Percentiles rank a stretch among this genome's conserved stretches.
These are phyloP conservation scores for Avena sativa DNA, from an alignment of 176 grass and related monocot species.

Conservation along the genomic window DNA sequence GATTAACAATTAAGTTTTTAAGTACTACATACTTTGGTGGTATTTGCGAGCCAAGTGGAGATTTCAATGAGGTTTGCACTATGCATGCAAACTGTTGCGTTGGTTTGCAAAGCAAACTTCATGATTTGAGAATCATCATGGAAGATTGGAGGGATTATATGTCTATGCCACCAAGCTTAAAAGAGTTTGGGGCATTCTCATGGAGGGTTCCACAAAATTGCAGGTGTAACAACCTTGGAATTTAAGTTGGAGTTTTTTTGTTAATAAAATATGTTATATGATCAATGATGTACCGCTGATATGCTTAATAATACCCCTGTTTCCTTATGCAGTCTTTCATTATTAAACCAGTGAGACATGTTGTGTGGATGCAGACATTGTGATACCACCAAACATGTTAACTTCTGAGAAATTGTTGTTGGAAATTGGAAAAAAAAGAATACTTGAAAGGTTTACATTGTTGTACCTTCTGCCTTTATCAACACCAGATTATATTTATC, in stretches of 20 bases:
- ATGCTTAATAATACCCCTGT: slow-evolving; percentile 9
- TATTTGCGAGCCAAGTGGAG: slow-evolving; percentile 73
- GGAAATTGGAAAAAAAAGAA: background rate
- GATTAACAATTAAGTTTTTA: slow-evolving; percentile 72
- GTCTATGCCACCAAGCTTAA: slow-evolving; percentile 62
- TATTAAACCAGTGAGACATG: slow-evolving; percentile 44
- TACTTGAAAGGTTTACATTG: slow-evolving; percentile 39
- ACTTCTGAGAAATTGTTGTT: slow-evolving; percentile 7
- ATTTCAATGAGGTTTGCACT: slow-evolving; percentile 73
- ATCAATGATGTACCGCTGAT: background rate
- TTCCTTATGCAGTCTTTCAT: slow-evolving; percentile 57
- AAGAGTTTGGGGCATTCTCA: slow-evolving; percentile 39
- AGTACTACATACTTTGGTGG: slow-evolving; percentile 77
- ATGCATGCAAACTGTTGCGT: slow-evolving; percentile 88
- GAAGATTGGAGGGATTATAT: slow-evolving; percentile 71
- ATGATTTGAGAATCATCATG: slow-evolving; percentile 74
- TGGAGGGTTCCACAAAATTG: slow-evolving; percentile 79
- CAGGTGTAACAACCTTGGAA: slow-evolving; percentile 52
- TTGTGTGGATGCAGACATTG: slow-evolving; percentile 14
- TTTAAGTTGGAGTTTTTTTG: slow-evolving; percentile 25
- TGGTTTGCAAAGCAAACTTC: slow-evolving; percentile 69
- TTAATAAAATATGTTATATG: slow-evolving; percentile 18
- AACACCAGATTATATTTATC: background rate
- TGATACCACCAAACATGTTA: slow-evolving; percentile 2
- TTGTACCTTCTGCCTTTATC: slow-evolving; percentile 14